Evolutionary conservation across 257 asterid genomes (phyloP), one percentile per base, ranked within the genome.

Genomic region (Primulina tabacum): DNA sequence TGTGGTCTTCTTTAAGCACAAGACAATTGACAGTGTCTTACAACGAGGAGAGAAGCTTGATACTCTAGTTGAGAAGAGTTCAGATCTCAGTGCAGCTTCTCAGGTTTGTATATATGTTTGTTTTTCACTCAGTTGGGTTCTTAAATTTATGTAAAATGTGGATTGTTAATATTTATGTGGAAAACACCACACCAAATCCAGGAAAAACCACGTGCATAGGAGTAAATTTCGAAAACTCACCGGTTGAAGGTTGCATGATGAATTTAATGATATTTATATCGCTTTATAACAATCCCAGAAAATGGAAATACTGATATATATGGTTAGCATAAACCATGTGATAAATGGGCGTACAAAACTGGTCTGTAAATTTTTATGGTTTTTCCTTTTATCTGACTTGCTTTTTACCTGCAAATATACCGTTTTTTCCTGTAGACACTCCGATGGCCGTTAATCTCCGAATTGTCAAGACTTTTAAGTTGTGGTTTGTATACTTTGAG

Each of bases 71-170:
- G 96, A 87, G 72, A 92, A 92, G 89, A 92, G 98, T 82, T 90
- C 97, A 64, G 98, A 92, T 82, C 96, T 90, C 62, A 92, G 97
- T 61, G 86, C 97, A 70, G 97, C 98, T 78, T 92, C 98, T 65
- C 97, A 90, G 96, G 98, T 92, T 65, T 26, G 77, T 60, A 38
- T 77, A 16, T 16, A 14, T 14, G 56, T 50, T 50, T 14, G 16
- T 4, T 50, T 50, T n/a, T 16, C 20, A 16, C 56, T 50, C 47
- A 37, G 47, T 37, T 50, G 55, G 18, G 55, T 14, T 12, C 55
- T 47, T 47, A 47, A 47, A 14, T 47, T 12, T 14, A 47, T 47
- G 18, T 14, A 47, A 12, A 12, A 2, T 47, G 55, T 47, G 55
- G 55, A 47, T 47, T 47, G n/a, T 14, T 40, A 37, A 2, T 50